Conservation (phyloP, 345 rosid species). For the Trapa incisa region DNA sequence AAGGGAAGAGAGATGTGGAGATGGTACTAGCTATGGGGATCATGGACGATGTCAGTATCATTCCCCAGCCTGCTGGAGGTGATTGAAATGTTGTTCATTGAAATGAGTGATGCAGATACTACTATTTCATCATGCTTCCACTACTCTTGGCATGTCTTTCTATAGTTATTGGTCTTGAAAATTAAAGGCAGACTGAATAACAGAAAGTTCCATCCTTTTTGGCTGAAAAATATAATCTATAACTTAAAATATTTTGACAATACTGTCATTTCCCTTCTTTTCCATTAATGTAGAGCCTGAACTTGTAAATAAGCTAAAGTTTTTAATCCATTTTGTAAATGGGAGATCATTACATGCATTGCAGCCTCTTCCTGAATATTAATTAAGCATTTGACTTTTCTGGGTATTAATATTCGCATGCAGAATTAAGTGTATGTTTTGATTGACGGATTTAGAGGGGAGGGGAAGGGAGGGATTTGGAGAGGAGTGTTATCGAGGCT, state of each 20-base stretch:
- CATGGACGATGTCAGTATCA: constrained; percentile 89
- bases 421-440: background rate
- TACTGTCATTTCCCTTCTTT: background rate
- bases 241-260: background rate
- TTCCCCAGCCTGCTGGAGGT: constrained; percentile 99
- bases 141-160: too few species aligned
- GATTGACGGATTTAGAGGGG: too few species aligned
- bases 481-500: background rate
- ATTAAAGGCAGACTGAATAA: background rate
- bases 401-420: too few species aligned
- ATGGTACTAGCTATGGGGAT: constrained; percentile 92
- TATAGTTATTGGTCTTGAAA: background rate
- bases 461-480: too few species aligned
- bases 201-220: background rate
- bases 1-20: constrained; percentile 87
- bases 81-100: constrained; percentile 10
- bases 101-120: background rate
- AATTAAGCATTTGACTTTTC: background rate
- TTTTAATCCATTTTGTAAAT: too few species aligned
- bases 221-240: background rate
- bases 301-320: too few species aligned
- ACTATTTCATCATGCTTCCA: background rate
- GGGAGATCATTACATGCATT: too few species aligned
- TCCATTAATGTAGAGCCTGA: too few species aligned
- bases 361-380: background rate